phyloP scores from a whole-genome alignment of 2,329 filamentous ascomycete species.

The Monilinia aucupariae region DNA sequence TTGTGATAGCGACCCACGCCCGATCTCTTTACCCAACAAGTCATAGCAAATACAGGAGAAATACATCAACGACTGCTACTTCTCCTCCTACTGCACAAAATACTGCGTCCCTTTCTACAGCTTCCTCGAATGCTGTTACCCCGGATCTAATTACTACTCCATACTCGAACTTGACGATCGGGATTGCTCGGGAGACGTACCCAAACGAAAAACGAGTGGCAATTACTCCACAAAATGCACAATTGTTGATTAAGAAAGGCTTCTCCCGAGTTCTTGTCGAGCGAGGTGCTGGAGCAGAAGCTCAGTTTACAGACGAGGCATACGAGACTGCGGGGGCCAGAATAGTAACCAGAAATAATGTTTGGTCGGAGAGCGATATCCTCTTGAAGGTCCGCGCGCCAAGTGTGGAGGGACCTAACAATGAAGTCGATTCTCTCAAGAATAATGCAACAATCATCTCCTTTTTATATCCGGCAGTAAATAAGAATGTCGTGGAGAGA shows the following conservation, averaged over 20 bases:
- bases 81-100: background rate
- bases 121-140: conserved; percentile 4
- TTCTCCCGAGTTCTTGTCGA: conserved; percentile 73
- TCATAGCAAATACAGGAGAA: conserved; percentile 8
- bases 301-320: conserved; percentile 71
- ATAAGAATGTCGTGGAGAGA: conserved; percentile 67
- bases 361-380: conserved; percentile 73
- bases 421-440: conserved; percentile 64
- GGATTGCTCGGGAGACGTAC: conserved; percentile 74
- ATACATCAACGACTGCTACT: background rate
- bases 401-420: conserved; percentile 49
- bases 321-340: conserved; percentile 76
- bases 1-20: conserved; percentile 1
- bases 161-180: conserved; percentile 68
- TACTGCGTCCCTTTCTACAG: conserved; percentile 8
- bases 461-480: conserved; percentile 77
- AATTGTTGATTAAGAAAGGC: conserved; percentile 78
- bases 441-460: conserved; percentile 72
- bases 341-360: conserved; percentile 60
- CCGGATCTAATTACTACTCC: conserved; percentile 39
- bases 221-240: conserved; percentile 77
- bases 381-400: conserved; percentile 80
- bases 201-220: conserved; percentile 77
- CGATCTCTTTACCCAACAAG: conserved; percentile 1
- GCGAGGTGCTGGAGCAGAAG: conserved; percentile 69